phyloP scores from a whole-genome alignment of 2,329 filamentous ascomycete genomes.

The Aspergillus jensenii region DNA sequence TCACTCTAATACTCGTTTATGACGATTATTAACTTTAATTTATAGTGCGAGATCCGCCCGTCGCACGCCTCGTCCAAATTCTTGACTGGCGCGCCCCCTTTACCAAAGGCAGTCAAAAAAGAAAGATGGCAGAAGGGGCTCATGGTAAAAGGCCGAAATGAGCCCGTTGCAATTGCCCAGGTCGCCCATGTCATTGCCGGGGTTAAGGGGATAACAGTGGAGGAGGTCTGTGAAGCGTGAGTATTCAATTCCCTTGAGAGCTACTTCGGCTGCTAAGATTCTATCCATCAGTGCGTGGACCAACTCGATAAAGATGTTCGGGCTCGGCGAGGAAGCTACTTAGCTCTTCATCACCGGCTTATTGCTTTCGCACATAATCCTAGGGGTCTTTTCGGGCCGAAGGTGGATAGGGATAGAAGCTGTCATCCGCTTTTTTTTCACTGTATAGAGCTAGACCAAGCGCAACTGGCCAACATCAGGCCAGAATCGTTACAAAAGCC shows the following conservation, averaged over 20 bases:
- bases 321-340: slow-evolving; percentile 54
- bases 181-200: slow-evolving; percentile 87
- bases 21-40: slow-evolving; percentile 3
- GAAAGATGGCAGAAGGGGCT: slow-evolving; percentile 86
- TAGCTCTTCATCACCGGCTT: neutral
- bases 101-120: slow-evolving; percentile 88
- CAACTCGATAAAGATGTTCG: slow-evolving; percentile 80
- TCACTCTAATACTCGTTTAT: neutral
- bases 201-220: slow-evolving; percentile 75
- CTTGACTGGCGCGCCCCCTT: slow-evolving; percentile 64
- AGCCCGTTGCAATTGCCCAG: slow-evolving; percentile 81
- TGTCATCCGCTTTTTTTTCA: neutral
- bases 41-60: slow-evolving; percentile 81
- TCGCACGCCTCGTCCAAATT: slow-evolving; percentile 82
- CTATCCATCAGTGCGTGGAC: slow-evolving; percentile 61
- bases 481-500: neutral
- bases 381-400: neutral
- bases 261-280: slow-evolving; percentile 21
- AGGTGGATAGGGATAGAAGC: neutral
- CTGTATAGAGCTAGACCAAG: neutral
- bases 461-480: neutral
- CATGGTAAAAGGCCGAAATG: slow-evolving; percentile 94
- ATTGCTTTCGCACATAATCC: neutral
- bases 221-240: slow-evolving; percentile 79
- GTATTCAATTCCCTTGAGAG: slow-evolving; percentile 28